A percentile compares a stretch with the other conserved stretches of the same genome.
These are phyloP conservation scores for Aspergillus incahuasiensis DNA, from an alignment of 495 filamentous ascomycete species.

Conservation along the genomic window DNA sequence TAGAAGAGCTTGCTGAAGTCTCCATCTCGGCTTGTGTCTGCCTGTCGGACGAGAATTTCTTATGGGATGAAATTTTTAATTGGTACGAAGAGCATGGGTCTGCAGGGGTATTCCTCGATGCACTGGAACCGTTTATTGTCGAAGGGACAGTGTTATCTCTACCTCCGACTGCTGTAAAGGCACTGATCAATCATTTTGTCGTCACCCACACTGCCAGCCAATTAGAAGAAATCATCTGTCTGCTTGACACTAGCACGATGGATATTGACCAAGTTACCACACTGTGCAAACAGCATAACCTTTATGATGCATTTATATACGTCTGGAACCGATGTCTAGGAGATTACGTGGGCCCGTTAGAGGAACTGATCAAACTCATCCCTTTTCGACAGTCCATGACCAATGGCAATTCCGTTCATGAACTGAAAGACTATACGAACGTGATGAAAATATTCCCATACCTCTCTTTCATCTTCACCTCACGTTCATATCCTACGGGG, in stretches of 20 bases:
- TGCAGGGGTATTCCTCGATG: conserved; percentile 76
- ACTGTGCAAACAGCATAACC: conserved; percentile 81
- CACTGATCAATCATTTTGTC: conserved; percentile 75
- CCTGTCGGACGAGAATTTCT: conserved; percentile 70
- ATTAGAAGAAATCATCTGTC: conserved; percentile 93
- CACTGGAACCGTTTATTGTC: conserved; percentile 78
- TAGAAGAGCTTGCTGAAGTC: conserved; percentile 73
- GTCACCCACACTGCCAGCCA: conserved; percentile 62
- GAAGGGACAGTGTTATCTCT: conserved; percentile 69
- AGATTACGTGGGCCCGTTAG: conserved; percentile 87
- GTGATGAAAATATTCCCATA: conserved; percentile 94
- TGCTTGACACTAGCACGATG: conserved; percentile 83
- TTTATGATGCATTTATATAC: conserved; percentile 95
- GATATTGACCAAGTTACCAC: conserved; percentile 91
- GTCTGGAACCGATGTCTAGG: conserved; percentile 88
- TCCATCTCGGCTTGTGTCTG: conserved; percentile 79
- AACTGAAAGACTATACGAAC: conserved; percentile 46
- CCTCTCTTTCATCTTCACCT: conserved; percentile 86
- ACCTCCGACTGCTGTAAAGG: conserved; percentile 81
- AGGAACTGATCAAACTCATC: conserved; percentile 77
- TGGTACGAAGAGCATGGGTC: conserved; percentile 76
- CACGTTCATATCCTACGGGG: conserved; percentile 85
- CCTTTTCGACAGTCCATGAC: conserved; percentile 26
- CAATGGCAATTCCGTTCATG: conserved; percentile 33
- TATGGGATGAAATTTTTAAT: conserved; percentile 87